Conservation (phyloP, 495 filamentous ascomycete genomes). For the Penicillium canescens region DNA sequence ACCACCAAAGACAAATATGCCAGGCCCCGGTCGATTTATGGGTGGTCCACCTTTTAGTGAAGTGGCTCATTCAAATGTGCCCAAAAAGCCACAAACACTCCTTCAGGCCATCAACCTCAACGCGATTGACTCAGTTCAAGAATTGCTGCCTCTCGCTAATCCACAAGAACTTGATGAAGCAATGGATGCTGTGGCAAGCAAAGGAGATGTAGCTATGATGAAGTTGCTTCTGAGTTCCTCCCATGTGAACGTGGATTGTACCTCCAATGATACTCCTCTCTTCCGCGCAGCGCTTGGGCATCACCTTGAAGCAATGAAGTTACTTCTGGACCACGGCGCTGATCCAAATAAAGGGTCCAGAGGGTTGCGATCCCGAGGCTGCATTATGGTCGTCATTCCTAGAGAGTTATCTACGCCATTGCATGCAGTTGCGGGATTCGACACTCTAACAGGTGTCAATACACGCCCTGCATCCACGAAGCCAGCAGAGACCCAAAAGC, state of each 20-base stretch:
- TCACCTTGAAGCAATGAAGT: neutral
- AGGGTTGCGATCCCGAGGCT: slow-evolving; percentile 4
- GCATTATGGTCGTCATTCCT: neutral
- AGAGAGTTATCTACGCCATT: neutral
- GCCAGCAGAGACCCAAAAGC: too few species aligned
- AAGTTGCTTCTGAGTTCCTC: neutral
- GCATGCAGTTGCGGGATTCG: slow-evolving; percentile 3
- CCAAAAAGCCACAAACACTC: too few species aligned
- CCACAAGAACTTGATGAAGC: neutral
- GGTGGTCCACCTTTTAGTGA: too few species aligned
- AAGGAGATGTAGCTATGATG: neutral
- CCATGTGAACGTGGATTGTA: neutral
- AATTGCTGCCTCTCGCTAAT: neutral
- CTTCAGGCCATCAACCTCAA: too few species aligned
- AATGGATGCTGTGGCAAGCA: neutral
- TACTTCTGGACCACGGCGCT: neutral
- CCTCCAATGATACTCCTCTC: neutral
- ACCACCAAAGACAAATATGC: too few species aligned
- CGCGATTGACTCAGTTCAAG: too few species aligned
- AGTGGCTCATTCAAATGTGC: too few species aligned
- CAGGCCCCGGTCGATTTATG: too few species aligned
- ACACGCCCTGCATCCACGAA: too few species aligned
- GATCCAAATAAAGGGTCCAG: slow-evolving; percentile 2
- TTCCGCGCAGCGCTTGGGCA: slow-evolving; percentile 1
- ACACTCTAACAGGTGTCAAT: neutral